A percentile compares a stretch with the other conserved stretches of the same genome.
These are phyloP conservation scores for Kwoniella mangroviensis DNA, from an alignment of 768 basidiomycete genomes.

Conservation along the genomic window DNA sequence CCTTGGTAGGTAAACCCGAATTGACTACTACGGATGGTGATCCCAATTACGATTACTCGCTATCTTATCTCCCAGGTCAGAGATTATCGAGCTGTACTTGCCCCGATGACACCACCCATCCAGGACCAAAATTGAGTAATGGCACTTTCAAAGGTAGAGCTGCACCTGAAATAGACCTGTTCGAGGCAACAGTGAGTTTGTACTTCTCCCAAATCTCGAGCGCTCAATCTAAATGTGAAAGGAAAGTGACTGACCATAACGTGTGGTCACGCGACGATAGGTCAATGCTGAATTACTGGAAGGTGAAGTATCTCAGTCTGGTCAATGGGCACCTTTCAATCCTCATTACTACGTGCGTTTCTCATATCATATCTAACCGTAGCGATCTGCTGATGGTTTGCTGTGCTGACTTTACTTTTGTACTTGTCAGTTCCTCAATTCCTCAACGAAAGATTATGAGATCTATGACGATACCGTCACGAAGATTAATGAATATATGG, in stretches of 20 bases:
- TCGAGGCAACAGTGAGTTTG: conserved; percentile 71
- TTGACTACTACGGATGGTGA: conserved; percentile 71
- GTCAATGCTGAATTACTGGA: conserved; percentile 41
- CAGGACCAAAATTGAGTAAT: conserved; percentile 77
- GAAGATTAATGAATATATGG: conserved; percentile 57
- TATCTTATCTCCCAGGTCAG: conserved; percentile 88
- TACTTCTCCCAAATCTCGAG: too few relatives aligned
- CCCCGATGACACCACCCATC: conserved; percentile 73
- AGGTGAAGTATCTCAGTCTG: conserved; percentile 79
- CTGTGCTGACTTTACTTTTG: neutral
- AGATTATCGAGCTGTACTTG: conserved; percentile 88
- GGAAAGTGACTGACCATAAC: neutral
- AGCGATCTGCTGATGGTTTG: too few relatives aligned
- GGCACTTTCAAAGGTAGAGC: conserved; percentile 79
- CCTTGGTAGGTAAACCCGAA: conserved; percentile 61
- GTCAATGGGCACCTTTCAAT: conserved; percentile 75
- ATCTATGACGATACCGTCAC: conserved; percentile 61
- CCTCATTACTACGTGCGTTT: conserved; percentile 62
- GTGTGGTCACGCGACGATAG: neutral
- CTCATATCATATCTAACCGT: too few relatives aligned
- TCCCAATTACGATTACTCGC: conserved; percentile 61
- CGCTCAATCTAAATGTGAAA: too few relatives aligned
- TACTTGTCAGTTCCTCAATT: conserved; percentile 58
- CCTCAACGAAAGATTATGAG: conserved; percentile 65
- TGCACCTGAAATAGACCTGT: conserved; percentile 88